Evolutionary conservation across 1,139 yeast species (phyloP), one percentile per base, ranked within the genome.

Genomic region (Entelexis paramagnoliae): DNA sequence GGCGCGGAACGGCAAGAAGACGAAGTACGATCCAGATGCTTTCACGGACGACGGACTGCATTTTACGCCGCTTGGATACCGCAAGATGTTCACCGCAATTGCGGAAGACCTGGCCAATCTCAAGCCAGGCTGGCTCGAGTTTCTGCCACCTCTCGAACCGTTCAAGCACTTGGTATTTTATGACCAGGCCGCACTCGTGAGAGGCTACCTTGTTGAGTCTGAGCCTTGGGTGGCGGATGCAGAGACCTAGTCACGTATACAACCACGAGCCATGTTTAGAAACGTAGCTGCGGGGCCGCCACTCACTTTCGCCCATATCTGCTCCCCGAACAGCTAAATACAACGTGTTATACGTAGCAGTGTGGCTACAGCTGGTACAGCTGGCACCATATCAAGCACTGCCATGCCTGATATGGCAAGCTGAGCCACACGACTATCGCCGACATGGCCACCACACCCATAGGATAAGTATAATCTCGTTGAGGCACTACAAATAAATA

Each of bases 1-100:
- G 28, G 9, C 29, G 20, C 19, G 16, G 14, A 41, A 41, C 17
- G 45, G 34, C 13, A 9, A 13, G 2, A 17, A 9, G 24, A 8
- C 45, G 26, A 29, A 29, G 1, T 41, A 41, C n/a, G 45, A 41
- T 10, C 45, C 45, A 2, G 45, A 41, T 16, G 9, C 19, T 8
- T 55, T 72, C 9, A 60, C 76, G 13, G 55, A 62, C 10, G 91
- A 83, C 61, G 95, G 95, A 0, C 67, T 86, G 42, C 95, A 86
- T 64, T 81, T 74, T 63, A 72, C 77, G 2, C 78, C 80, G 0
- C 63, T 66, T n/a, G 86, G 81, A 0, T 41, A 41, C 17, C 33
- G 26, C 26, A 41, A 29, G 26, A 11, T 41, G 26, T 17, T 19
- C 16, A 35, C 29, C 6, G 45, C 45, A 10, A 41, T 41, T 5